Evolutionary conservation across 495 filamentous ascomycete genomes (phyloP).

Genomic region (Aspergillus leporis): DNA sequence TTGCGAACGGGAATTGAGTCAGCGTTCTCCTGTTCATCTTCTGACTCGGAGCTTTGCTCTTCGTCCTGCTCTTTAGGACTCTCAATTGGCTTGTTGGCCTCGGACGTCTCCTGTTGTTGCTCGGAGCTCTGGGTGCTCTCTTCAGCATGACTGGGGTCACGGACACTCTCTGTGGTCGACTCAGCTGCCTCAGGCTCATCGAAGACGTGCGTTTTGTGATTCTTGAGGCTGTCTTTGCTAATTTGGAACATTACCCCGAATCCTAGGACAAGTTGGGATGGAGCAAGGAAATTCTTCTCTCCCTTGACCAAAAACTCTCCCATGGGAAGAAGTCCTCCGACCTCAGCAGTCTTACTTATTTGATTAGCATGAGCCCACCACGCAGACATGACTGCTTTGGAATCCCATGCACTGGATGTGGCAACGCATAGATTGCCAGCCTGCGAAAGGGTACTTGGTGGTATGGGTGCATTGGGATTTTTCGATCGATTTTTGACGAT

Average conservation of each 20-base stretch:
- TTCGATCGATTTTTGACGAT: slow-evolving; percentile 82
- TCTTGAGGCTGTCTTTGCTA: slow-evolving; percentile 81
- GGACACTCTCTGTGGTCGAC: slow-evolving; percentile 7
- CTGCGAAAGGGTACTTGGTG: slow-evolving; percentile 87
- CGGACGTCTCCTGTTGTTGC: neutral
- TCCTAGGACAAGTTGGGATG: slow-evolving; percentile 82
- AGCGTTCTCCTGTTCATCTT: slow-evolving; percentile 34
- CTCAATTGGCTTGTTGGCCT: neutral
- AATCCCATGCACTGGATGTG: slow-evolving; percentile 89
- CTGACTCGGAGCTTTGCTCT: slow-evolving; percentile 22
- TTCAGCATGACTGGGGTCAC: slow-evolving; percentile 1
- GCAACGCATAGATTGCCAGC: slow-evolving; percentile 82
- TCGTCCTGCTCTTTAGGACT: slow-evolving; percentile 18
- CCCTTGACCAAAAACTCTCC: slow-evolving; percentile 81
- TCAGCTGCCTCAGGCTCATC: slow-evolving; percentile 30
- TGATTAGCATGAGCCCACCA: slow-evolving; percentile 92
- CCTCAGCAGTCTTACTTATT: slow-evolving; percentile 75
- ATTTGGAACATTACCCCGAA: slow-evolving; percentile 86
- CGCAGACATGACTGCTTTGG: slow-evolving; percentile 89
- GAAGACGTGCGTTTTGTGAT: slow-evolving; percentile 63
- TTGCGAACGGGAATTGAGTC: slow-evolving; percentile 23
- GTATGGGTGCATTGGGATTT: slow-evolving; percentile 77
- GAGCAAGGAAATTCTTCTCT: slow-evolving; percentile 87
- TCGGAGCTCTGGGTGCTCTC: neutral
- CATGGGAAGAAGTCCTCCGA: slow-evolving; percentile 74